Evolutionary conservation across 2,329 filamentous ascomycete species (phyloP).

Genomic region (Arachnopeziza araneosa): DNA sequence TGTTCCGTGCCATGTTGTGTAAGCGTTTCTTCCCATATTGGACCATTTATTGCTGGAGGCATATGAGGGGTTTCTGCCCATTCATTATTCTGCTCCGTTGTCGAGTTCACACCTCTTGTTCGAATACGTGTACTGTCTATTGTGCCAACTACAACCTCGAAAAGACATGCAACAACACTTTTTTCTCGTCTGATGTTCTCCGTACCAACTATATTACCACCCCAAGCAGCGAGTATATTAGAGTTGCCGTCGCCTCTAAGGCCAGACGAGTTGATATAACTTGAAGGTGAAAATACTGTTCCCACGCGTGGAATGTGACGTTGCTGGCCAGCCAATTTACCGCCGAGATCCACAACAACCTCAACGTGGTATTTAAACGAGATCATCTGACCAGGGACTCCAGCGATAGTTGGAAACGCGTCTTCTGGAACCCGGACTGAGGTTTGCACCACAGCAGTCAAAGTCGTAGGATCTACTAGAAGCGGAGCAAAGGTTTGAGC

Average conservation of each 20-base stretch:
- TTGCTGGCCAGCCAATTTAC: slow-evolving; percentile 69
- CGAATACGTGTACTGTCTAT: slow-evolving; percentile 55
- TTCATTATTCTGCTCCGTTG: too few relatives aligned
- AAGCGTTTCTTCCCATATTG: slow-evolving; percentile 20
- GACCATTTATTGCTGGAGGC: slow-evolving; percentile 14
- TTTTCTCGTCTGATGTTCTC: slow-evolving; percentile 82
- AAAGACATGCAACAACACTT: slow-evolving; percentile 79
- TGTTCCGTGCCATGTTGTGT: slow-evolving; percentile 2
- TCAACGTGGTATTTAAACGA: slow-evolving; percentile 93
- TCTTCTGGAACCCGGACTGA: slow-evolving; percentile 85
- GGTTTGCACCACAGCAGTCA: slow-evolving; percentile 75
- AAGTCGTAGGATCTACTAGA: slow-evolving; percentile 74
- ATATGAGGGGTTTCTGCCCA: slow-evolving; percentile 10
- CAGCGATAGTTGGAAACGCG: slow-evolving; percentile 83
- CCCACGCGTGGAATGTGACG: slow-evolving; percentile 29
- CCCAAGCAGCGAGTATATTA: slow-evolving; percentile 47
- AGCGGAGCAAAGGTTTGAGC: slow-evolving; percentile 84
- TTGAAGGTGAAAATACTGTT: slow-evolving; percentile 21
- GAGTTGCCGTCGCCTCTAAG: slow-evolving; percentile 34
- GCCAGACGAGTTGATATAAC: slow-evolving; percentile 16
- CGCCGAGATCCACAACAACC: slow-evolving; percentile 86
- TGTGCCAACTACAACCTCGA: slow-evolving; percentile 85
- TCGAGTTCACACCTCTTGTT: slow-evolving; percentile 14
- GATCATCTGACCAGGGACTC: slow-evolving; percentile 88
- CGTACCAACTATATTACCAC: slow-evolving; percentile 76